Evolutionary conservation across 176 grass and related monocot species (phyloP).

Genomic region (Triticum monococcum): DNA sequence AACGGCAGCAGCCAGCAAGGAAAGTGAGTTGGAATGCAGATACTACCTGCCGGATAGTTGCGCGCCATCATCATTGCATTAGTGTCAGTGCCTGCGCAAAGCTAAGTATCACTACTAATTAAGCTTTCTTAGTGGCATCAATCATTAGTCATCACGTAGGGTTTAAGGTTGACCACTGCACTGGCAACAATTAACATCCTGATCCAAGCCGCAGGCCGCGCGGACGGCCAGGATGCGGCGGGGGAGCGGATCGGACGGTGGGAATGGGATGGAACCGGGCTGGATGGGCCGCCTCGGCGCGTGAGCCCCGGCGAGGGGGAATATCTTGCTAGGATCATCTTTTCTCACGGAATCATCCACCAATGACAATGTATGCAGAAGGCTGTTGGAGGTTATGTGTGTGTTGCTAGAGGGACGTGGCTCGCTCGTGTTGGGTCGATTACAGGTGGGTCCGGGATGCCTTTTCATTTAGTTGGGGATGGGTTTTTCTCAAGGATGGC

Average conservation of each 20-base stretch:
- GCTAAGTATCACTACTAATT: neutral
- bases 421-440: too few species aligned
- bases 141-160: neutral
- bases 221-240: too few species aligned
- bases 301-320: neutral
- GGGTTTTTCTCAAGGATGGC: too few species aligned
- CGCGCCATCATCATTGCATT: neutral
- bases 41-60: neutral
- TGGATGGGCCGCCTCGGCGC: slow-evolving; percentile 22
- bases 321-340: slow-evolving; percentile 22
- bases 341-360: slow-evolving; percentile 24
- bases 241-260: too few species aligned
- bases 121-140: neutral
- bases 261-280: neutral
- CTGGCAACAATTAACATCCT: too few species aligned
- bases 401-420: too few species aligned
- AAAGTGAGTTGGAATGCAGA: neutral
- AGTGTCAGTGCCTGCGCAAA: neutral
- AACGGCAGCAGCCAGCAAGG: too few species aligned
- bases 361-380: neutral
- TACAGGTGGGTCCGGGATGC: too few species aligned
- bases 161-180: neutral
- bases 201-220: too few species aligned
- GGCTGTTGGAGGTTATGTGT: too few species aligned
- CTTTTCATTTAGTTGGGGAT: too few species aligned